Percentiles rank a stretch among this genome's conserved stretches.
Evolutionary conservation across 495 filamentous ascomycete genomes (phyloP).

Genomic region (Neurospora terricola): DNA sequence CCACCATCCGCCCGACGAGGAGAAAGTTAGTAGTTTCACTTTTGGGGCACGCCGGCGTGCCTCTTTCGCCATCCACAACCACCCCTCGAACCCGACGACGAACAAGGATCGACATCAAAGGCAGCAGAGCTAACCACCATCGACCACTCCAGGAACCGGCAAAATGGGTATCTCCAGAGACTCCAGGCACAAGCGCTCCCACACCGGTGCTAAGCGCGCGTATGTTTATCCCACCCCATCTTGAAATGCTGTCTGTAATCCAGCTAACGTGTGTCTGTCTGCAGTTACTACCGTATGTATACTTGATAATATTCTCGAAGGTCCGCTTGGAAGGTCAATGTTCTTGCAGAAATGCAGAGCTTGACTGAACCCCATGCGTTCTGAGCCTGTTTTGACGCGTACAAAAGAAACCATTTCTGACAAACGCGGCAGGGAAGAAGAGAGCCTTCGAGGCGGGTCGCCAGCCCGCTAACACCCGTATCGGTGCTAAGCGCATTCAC

Average conservation of each 20-base stretch:
- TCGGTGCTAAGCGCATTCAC: conserved; percentile 97
- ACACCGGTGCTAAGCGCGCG: conserved; percentile 92
- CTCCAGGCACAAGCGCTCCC: conserved; percentile 97
- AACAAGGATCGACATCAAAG: not conserved
- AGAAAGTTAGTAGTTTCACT: not conserved
- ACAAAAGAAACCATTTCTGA: conserved; percentile 19
- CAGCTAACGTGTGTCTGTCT: conserved; percentile 14
- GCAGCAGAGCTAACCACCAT: conserved; percentile 7
- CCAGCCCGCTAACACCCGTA: conserved; percentile 98
- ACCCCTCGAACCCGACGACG: not conserved
- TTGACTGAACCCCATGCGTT: conserved; percentile 40
- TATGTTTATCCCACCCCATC: conserved; percentile 9
- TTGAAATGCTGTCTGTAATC: not conserved
- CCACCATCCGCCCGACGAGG: not conserved
- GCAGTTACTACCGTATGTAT: conserved; percentile 28
- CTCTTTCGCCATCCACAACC: not conserved
- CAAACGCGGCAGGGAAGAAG: conserved; percentile 51
- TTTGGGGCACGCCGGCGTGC: not conserved
- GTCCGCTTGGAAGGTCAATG: conserved; percentile 34
- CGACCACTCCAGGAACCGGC: conserved; percentile 27
- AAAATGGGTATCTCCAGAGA: conserved; percentile 99
- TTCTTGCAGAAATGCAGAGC: conserved; percentile 3
- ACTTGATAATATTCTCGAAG: conserved; percentile 35
- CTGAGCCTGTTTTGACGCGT: conserved; percentile 44
- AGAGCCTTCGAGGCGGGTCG: conserved; percentile 99